A percentile compares a stretch with the other conserved stretches of the same genome.
Conservation (phyloP, 805 yeast species). For the Lipomyces spencermartinsiae region DNA sequence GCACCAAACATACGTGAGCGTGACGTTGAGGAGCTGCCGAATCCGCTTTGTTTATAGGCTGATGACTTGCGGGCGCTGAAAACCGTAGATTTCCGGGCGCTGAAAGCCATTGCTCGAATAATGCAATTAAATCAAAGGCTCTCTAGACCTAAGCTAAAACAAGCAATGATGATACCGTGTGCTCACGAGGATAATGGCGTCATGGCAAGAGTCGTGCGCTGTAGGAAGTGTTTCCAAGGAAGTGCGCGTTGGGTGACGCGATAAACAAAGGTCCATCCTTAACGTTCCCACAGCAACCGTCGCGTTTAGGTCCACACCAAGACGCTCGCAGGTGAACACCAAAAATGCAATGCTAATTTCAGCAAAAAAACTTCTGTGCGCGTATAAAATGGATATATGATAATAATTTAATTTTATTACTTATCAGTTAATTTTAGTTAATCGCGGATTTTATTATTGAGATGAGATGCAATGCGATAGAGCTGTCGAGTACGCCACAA, state of each 20-base stretch:
- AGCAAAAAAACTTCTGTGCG: too few relatives aligned
- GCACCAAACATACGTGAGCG: conserved; percentile 33
- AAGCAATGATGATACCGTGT: neutral
- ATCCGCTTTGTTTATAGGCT: conserved; percentile 27
- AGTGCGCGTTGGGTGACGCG: neutral
- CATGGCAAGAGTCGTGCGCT: neutral
- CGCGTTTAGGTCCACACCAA: too few relatives aligned
- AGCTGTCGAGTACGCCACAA: too few relatives aligned
- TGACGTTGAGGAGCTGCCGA: conserved; percentile 27
- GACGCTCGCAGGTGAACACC: too few relatives aligned
- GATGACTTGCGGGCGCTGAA: conserved; percentile 37
- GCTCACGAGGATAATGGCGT: neutral
- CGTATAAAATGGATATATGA: too few relatives aligned
- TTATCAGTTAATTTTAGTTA: too few relatives aligned
- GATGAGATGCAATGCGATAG: too few relatives aligned
- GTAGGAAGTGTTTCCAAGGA: neutral
- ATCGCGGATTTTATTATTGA: too few relatives aligned
- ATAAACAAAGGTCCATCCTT: too few relatives aligned
- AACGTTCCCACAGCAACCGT: neutral
- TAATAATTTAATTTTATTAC: too few relatives aligned
- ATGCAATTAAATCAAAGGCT: neutral
- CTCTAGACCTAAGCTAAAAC: neutral
- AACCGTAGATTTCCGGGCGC: conserved; percentile 35
- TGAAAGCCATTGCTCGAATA: conserved; percentile 22
- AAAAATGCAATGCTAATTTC: too few relatives aligned